phyloP scores from a whole-genome alignment of 1,284 basidiomycete genomes.

The Malassezia slooffiae region DNA sequence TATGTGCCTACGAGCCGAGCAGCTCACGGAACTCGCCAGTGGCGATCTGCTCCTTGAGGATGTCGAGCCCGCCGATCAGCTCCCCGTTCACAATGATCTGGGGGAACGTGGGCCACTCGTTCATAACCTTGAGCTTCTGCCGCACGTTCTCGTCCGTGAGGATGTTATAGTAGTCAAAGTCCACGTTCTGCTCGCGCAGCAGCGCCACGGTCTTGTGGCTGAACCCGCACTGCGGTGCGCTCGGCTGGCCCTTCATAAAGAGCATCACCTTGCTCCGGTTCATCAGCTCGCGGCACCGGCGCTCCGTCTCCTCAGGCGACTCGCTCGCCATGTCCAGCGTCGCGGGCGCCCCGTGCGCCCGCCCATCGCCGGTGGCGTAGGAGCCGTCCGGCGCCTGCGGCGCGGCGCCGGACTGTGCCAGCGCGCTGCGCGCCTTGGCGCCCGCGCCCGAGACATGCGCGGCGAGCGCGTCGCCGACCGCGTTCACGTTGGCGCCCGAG shows the following conservation, averaged over 20 bases:
- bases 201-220: conserved; percentile 61
- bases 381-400: conserved; percentile 27
- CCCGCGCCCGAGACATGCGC: conserved; percentile 49
- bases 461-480: conserved; percentile 58
- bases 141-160: conserved; percentile 60
- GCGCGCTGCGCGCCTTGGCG: conserved; percentile 32
- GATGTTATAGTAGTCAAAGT: conserved; percentile 66
- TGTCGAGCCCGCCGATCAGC: conserved; percentile 58
- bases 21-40: conserved; percentile 59
- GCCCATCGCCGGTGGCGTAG: conserved; percentile 19
- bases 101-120: conserved; percentile 66
- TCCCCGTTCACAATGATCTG: conserved; percentile 60
- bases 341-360: conserved; percentile 18
- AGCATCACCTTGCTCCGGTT: conserved; percentile 60
- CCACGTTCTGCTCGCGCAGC: conserved; percentile 55
- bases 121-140: conserved; percentile 71
- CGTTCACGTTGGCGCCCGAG: conserved; percentile 66
- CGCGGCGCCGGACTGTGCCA: conserved; percentile 26
- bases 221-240: conserved; percentile 62
- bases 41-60: conserved; percentile 47
- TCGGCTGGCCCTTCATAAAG: conserved; percentile 94
- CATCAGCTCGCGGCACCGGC: conserved; percentile 60
- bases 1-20: conserved; percentile 36
- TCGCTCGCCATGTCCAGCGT: conserved; percentile 48
- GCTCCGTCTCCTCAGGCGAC: conserved; percentile 58